A percentile compares a stretch with the other conserved stretches of the same genome.
phyloP scores from a whole-genome alignment of 805 yeast genomes.

The Yamadazyma tumulicola region DNA sequence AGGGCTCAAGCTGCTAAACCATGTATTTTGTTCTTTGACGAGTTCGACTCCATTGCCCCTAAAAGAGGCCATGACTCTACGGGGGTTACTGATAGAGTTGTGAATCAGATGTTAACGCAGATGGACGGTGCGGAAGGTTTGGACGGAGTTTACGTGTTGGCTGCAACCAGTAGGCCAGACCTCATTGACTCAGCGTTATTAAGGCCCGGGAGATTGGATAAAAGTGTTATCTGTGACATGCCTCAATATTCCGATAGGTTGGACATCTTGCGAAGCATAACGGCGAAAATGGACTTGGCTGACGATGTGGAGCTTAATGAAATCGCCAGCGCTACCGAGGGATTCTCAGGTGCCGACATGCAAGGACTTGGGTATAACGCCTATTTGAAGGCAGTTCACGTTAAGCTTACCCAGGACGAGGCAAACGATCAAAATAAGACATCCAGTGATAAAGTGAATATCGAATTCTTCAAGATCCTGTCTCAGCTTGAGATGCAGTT shows the following conservation, averaged over 20 bases:
- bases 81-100: conserved; percentile 96
- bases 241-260: conserved; percentile 69
- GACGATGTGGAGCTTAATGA: conserved; percentile 47
- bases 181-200: conserved; percentile 90
- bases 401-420: conserved; percentile 48
- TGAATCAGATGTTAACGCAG: conserved; percentile 93
- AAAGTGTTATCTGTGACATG: conserved; percentile 84
- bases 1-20: conserved; percentile 95
- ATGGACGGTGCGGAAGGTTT: conserved; percentile 99
- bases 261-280: conserved; percentile 63
- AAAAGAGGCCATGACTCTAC: conserved; percentile 97
- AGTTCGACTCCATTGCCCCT: conserved; percentile 95
- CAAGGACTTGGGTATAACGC: conserved; percentile 93
- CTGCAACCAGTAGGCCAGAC: conserved; percentile 96
- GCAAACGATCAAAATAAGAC: conserved; percentile 14
- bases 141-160: conserved; percentile 93
- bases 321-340: conserved; percentile 61
- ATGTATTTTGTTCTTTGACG: conserved; percentile 89
- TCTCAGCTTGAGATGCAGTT: conserved; percentile 20
- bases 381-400: conserved; percentile 79
- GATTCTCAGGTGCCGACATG: conserved; percentile 92
- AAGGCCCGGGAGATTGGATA: conserved; percentile 95
- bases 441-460: conserved; percentile 12
- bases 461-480: conserved; percentile 45
- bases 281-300: conserved; percentile 56